A percentile compares a stretch with the other conserved stretches of the same genome.
Evolutionary conservation across 208 protist species (phyloP).

Genomic region (Wallacemonas sp.): DNA sequence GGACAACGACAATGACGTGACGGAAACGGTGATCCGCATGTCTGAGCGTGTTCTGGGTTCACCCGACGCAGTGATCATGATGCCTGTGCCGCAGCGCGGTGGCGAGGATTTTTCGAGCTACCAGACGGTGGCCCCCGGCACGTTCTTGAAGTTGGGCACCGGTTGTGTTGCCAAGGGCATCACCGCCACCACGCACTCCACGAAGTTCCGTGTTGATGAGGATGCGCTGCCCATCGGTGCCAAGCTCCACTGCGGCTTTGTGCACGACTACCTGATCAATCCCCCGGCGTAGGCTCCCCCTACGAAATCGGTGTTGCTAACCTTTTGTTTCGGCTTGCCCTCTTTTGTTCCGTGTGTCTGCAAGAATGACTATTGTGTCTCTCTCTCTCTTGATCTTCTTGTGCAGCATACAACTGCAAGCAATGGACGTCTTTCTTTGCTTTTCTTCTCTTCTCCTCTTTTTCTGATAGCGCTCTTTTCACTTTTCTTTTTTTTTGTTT

Average conservation of each 20-base stretch:
- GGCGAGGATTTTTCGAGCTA: conserved; percentile 66
- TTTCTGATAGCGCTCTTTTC: too few species aligned
- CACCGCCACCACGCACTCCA: conserved; percentile 37
- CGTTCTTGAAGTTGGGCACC: conserved; percentile 40
- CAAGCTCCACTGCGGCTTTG: conserved; percentile 49
- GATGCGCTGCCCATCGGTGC: conserved; percentile 36
- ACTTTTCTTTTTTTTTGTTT: too few species aligned
- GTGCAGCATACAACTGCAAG: too few species aligned
- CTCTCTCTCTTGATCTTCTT: too few species aligned
- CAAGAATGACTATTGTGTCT: too few species aligned
- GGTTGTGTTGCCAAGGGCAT: conserved; percentile 32
- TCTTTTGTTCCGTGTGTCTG: too few species aligned
- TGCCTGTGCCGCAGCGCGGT: conserved; percentile 24
- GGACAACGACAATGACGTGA: conserved; percentile 57
- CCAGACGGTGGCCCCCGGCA: conserved; percentile 36
- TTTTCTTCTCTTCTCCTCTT: too few species aligned
- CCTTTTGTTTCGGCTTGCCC: too few species aligned
- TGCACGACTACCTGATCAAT: conserved; percentile 39
- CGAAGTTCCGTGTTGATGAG: conserved; percentile 54
- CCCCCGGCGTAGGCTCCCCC: background rate
- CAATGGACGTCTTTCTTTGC: too few species aligned
- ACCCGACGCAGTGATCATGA: conserved; percentile 31
- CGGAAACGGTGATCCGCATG: conserved; percentile 33
- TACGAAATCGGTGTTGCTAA: too few species aligned
- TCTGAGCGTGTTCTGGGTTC: conserved; percentile 32